phyloP scores from a whole-genome alignment of 2,329 filamentous ascomycete genomes.

The Neofusicoccum ribis region DNA sequence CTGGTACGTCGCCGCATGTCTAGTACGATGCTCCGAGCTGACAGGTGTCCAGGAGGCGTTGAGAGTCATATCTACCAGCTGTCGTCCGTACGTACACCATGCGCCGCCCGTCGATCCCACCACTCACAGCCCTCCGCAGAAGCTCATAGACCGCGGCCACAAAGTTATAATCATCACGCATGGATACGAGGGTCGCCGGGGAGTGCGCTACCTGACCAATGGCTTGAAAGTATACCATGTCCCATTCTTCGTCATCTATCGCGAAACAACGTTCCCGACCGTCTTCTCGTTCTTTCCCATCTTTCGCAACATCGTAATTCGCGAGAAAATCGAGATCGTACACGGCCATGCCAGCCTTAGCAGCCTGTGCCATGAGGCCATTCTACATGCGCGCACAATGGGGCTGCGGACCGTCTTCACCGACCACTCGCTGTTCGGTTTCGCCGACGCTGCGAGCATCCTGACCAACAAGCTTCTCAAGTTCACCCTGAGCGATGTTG shows the following conservation, averaged over 20 bases:
- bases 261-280: constrained; percentile 88
- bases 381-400: constrained; percentile 94
- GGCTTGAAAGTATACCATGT: constrained; percentile 98
- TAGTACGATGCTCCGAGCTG: neutral
- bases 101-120: neutral
- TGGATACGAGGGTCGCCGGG: constrained; percentile 85
- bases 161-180: constrained; percentile 98
- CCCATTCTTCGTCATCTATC: constrained; percentile 93
- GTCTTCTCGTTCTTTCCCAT: constrained; percentile 98
- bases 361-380: constrained; percentile 90
- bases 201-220: constrained; percentile 93
- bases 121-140: constrained; percentile 48
- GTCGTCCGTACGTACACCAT: constrained; percentile 59
- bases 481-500: constrained; percentile 92
- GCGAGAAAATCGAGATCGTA: constrained; percentile 94
- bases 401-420: constrained; percentile 94
- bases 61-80: constrained; percentile 99
- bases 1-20: constrained; percentile 51
- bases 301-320: constrained; percentile 93
- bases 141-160: constrained; percentile 95
- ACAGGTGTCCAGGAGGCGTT: constrained; percentile 64
- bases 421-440: constrained; percentile 95
- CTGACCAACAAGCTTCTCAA: constrained; percentile 96
- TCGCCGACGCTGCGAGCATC: constrained; percentile 93
- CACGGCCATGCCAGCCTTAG: constrained; percentile 96